A percentile compares a stretch with the other conserved stretches of the same genome.
These are phyloP conservation scores for Lupinus albus DNA, from an alignment of 306 rosid genomes.

Conservation along the genomic window DNA sequence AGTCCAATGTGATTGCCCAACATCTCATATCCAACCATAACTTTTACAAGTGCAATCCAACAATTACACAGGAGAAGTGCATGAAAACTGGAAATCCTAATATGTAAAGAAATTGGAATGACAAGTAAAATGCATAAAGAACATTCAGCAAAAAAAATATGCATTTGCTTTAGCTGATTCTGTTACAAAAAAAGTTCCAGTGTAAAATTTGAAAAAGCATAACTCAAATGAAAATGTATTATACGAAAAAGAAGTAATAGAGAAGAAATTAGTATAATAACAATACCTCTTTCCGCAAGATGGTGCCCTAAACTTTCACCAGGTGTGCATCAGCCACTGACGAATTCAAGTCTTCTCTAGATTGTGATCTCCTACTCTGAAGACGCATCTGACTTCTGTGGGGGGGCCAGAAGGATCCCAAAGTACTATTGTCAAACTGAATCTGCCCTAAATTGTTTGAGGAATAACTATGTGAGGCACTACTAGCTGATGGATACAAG, in stretches of 20 bases:
- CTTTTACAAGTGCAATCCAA: slow-evolving; percentile 30
- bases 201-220: slow-evolving; percentile 35
- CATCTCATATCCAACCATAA: slow-evolving; percentile 28
- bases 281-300: slow-evolving; percentile 5
- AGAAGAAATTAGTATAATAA: too few species aligned
- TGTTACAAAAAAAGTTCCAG: slow-evolving; percentile 46
- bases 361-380: slow-evolving; percentile 94
- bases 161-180: slow-evolving; percentile 26
- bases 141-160: slow-evolving; percentile 29
- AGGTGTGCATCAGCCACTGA: slow-evolving; percentile 74
- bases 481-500: slow-evolving; percentile 61
- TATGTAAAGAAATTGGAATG: slow-evolving; percentile 1
- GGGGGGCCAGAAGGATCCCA: slow-evolving; percentile 80
- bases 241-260: slow-evolving; percentile 21
- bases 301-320: slow-evolving; percentile 64
- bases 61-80: slow-evolving; percentile 14
- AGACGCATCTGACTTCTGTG: slow-evolving; percentile 85
- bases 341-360: slow-evolving; percentile 88
- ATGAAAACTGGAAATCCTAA: slow-evolving; percentile 20
- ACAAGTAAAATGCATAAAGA: slow-evolving; percentile 15
- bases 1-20: slow-evolving; percentile 16
- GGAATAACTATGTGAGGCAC: slow-evolving; percentile 81
- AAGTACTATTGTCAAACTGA: slow-evolving; percentile 63
- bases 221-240: slow-evolving; percentile 19
- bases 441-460: slow-evolving; percentile 82